A percentile compares a stretch with the other conserved stretches of the same genome.
phyloP scores from a whole-genome alignment of 805 yeast species.

The Candida tallmaniae region DNA sequence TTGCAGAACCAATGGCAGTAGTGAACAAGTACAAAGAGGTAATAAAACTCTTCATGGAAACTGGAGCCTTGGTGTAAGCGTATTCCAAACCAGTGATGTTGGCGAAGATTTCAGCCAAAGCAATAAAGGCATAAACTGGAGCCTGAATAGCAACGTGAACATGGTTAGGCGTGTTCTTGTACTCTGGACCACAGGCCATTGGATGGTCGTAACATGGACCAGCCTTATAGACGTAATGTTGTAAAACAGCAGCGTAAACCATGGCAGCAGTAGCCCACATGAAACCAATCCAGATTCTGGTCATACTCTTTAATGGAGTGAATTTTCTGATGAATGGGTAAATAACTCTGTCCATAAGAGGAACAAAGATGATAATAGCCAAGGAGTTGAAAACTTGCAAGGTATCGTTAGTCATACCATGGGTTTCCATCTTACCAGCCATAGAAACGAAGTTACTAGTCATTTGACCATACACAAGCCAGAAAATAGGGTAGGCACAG shows the following conservation, averaged over 20 bases:
- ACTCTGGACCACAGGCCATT: slow-evolving; percentile 43
- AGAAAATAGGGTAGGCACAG: slow-evolving; percentile 64
- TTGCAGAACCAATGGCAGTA: slow-evolving; percentile 72
- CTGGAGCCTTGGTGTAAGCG: slow-evolving; percentile 81
- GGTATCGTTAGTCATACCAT: slow-evolving; percentile 77
- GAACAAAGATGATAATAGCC: slow-evolving; percentile 73
- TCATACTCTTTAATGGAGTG: slow-evolving; percentile 62
- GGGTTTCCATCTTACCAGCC: slow-evolving; percentile 69
- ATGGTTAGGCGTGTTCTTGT: slow-evolving; percentile 42
- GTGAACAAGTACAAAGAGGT: slow-evolving; percentile 65
- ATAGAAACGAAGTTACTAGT: slow-evolving; percentile 67
- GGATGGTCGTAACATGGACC: slow-evolving; percentile 75
- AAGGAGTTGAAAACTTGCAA: slow-evolving; percentile 73
- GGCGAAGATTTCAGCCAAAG: slow-evolving; percentile 72
- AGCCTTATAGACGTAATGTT: slow-evolving; percentile 59
- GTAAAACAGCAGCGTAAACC: slow-evolving; percentile 75
- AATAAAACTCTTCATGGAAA: slow-evolving; percentile 58
- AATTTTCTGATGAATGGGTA: slow-evolving; percentile 43
- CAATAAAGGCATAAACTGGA: slow-evolving; percentile 71
- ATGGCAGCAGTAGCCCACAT: slow-evolving; percentile 59
- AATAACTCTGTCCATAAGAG: slow-evolving; percentile 57
- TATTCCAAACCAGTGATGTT: slow-evolving; percentile 79
- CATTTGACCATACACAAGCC: slow-evolving; percentile 73
- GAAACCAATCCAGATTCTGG: slow-evolving; percentile 70
- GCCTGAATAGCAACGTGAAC: slow-evolving; percentile 67